Conservation (phyloP, 176 grass and related monocot species). For the Oryza brachyantha region DNA sequence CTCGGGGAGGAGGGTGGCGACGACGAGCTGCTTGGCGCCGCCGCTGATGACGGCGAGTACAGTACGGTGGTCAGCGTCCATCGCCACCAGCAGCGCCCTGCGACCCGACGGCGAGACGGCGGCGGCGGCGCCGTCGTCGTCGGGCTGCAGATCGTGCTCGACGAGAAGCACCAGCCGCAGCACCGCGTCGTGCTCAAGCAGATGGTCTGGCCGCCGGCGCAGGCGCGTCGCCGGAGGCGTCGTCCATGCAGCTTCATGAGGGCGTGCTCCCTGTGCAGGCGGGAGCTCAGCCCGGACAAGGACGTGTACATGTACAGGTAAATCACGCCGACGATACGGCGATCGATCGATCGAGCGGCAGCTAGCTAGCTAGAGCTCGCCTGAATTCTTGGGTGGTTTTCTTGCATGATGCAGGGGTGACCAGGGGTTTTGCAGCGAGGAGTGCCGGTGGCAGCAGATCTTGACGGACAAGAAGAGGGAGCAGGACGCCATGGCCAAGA, state of each 20-base stretch:
- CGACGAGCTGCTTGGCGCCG: background rate
- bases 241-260: conserved; percentile 35
- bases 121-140: conserved; percentile 13
- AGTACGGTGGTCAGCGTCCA: background rate
- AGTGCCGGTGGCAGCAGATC: conserved; percentile 52
- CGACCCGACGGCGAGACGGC: background rate
- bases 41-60: background rate
- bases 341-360: background rate
- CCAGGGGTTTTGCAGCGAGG: conserved; percentile 74
- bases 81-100: background rate
- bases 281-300: conserved; percentile 45
- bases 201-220: conserved; percentile 27
- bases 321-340: background rate
- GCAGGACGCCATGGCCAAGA: conserved; percentile 22
- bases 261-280: conserved; percentile 55
- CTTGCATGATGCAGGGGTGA: conserved; percentile 47
- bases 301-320: conserved; percentile 78
- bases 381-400: background rate
- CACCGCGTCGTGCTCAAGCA: conserved; percentile 33
- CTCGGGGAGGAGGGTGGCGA: conserved; percentile 64
- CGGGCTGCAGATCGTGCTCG: conserved; percentile 67
- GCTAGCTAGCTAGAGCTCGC: no score
- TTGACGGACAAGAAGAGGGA: conserved; percentile 45
- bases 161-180: conserved; percentile 10
- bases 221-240: background rate